Evolutionary conservation across 805 yeast genomes (phyloP), one percentile per base, ranked within the genome.

Genomic region (Pichia exigua): DNA sequence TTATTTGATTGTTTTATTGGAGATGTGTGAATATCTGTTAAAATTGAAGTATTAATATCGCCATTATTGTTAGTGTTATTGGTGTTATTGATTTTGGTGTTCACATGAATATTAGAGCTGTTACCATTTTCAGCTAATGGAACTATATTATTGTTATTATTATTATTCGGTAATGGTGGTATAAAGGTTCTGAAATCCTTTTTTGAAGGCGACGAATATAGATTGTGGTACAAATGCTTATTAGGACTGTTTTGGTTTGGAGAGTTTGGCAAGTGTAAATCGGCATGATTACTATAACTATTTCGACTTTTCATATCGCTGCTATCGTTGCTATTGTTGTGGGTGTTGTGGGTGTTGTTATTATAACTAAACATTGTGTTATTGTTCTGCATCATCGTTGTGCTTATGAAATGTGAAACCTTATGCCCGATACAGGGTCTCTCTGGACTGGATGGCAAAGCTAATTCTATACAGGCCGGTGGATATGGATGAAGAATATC

Each of bases 141-240:
- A 26, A 3, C 21, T 46, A 28, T 17, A 12, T 28, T 4, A 24
- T 9, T 27, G 30, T 27, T 26, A 27, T 12, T 26, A 18, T 17
- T 22, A 17, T 42, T 30, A 18, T 35, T 28, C 2, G 21, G 24
- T 28, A 40, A n/a, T 8, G 47, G 48, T 26, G 47, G 51, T 39
- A 45, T 44, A 4, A 44, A 49, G 20, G 43, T n/a, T 28, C 13
- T 24, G 38, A 40, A 28, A 17, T 49, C 48, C 28, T 39, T 26
- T 15, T 50, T 50, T 20, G 49, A 27, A 7, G 54, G 54, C 17
- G 54, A 51, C 15, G 54, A 47, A 12, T 51, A 51, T 18, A 51
- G 30, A 27, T 47, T 47, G 22, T 51, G 54, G 45, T 51, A 51
- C 9, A 47, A 42, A 32, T 51, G 54, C 42, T 51, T 50, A n/a